Conservation (phyloP, 208 protist genomes). For the Trypanosoma mega region DNA sequence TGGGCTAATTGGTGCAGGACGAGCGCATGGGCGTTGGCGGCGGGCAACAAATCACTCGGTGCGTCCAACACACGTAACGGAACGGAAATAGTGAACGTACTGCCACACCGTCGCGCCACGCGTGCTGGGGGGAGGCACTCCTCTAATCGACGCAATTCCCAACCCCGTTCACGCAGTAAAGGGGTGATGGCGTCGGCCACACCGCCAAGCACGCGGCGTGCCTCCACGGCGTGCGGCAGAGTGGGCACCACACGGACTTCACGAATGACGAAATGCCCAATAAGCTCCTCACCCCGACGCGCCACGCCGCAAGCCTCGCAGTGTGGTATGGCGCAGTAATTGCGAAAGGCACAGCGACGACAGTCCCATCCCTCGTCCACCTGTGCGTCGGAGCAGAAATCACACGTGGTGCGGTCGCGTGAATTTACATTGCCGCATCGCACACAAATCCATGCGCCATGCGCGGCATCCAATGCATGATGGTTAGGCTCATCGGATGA, state of each 20-base stretch:
- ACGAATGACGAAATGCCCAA: not conserved
- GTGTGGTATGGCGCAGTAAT: conserved; percentile 18
- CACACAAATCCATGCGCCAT: conserved; percentile 14
- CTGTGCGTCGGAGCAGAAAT: conserved; percentile 16
- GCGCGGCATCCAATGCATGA: not conserved
- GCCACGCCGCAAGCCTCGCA: conserved; percentile 24
- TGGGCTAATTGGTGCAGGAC: conserved; percentile 32
- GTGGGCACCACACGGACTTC: not conserved
- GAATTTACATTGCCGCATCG: conserved; percentile 13
- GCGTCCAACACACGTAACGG: conserved; percentile 9
- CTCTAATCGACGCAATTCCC: conserved; percentile 12
- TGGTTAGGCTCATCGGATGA: no score
- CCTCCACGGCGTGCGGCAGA: not conserved
- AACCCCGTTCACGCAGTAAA: conserved; percentile 13
- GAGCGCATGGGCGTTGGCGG: conserved; percentile 12
- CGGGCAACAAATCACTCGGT: conserved; percentile 12
- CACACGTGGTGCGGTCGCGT: conserved; percentile 1
- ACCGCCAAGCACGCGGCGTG: conserved; percentile 5
- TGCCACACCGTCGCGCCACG: not conserved
- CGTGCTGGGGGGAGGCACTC: conserved; percentile 12
- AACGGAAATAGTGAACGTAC: not conserved
- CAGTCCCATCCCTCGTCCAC: conserved; percentile 32
- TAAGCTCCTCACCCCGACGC: not conserved
- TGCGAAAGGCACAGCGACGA: conserved; percentile 36
- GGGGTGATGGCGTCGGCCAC: conserved; percentile 19